Percentiles rank a stretch among this genome's conserved stretches.
phyloP scores from a whole-genome alignment of 2,329 filamentous ascomycete genomes.

The Whalleya microplaca region DNA sequence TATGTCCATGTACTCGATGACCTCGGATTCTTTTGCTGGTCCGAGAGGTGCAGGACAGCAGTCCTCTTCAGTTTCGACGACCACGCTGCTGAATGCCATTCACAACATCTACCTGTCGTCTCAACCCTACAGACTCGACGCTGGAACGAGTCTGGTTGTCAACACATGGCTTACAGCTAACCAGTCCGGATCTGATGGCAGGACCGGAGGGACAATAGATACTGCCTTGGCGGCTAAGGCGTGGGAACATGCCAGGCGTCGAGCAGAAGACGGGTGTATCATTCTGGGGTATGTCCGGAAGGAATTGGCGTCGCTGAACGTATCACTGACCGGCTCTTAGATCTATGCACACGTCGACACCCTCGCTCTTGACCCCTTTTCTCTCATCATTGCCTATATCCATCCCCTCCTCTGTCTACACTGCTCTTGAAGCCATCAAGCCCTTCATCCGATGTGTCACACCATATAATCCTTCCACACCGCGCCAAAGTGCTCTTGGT shows the following conservation, averaged over 20 bases:
- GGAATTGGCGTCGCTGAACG: not conserved
- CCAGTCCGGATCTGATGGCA: constrained; percentile 69
- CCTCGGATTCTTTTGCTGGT: constrained; percentile 64
- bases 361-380: constrained; percentile 82
- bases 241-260: constrained; percentile 93
- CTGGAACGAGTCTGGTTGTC: constrained; percentile 87
- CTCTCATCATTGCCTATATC: constrained; percentile 78
- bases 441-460: constrained; percentile 89
- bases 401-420: constrained; percentile 75
- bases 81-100: constrained; percentile 86
- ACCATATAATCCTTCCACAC: constrained; percentile 83
- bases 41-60: constrained; percentile 65
- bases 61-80: constrained; percentile 84
- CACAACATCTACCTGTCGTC: constrained; percentile 86
- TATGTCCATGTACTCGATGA: constrained; percentile 71
- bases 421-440: constrained; percentile 77
- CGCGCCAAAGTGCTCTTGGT: constrained; percentile 78
- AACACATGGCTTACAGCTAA: constrained; percentile 92
- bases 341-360: constrained; percentile 85
- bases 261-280: constrained; percentile 94
- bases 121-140: constrained; percentile 84
- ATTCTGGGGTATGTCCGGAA: constrained; percentile 75
- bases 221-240: constrained; percentile 75
- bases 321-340: constrained; percentile 49
- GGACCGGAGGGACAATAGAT: constrained; percentile 79